A percentile compares a stretch with the other conserved stretches of the same genome.
Conservation (phyloP, 495 filamentous ascomycete genomes). For the Penicillium cataractarum region DNA sequence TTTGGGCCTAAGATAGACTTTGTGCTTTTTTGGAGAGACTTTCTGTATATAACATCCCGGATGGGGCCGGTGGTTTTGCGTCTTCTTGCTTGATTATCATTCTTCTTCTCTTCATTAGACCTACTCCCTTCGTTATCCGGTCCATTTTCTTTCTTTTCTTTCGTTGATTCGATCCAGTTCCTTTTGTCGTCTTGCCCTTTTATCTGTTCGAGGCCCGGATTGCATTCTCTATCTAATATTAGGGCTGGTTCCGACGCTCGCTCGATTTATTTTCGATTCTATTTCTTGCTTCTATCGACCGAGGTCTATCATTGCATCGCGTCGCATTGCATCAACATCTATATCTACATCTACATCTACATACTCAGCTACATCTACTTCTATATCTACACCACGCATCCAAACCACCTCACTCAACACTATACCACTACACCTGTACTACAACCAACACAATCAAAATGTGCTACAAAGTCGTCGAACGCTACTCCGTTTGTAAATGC, state of each 20-base stretch:
- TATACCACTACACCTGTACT: neutral
- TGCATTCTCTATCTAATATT: conserved; percentile 1
- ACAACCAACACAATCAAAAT: conserved; percentile 43
- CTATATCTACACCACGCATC: neutral
- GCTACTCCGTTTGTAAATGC: conserved; percentile 79
- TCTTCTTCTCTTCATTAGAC: conserved; percentile 1
- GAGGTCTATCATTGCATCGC: neutral
- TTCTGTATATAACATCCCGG: neutral
- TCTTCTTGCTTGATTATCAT: neutral
- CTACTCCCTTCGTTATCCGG: neutral
- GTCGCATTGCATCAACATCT: neutral
- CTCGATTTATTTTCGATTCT: neutral
- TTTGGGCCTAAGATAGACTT: no score
- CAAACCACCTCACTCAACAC: neutral
- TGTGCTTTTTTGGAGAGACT: neutral
- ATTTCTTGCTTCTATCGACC: neutral
- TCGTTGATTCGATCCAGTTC: neutral
- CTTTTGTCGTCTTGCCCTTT: neutral
- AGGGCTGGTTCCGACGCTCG: conserved; percentile 5
- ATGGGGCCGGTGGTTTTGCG: neutral
- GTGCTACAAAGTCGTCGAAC: conserved; percentile 75
- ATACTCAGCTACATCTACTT: neutral
- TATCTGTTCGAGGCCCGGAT: neutral
- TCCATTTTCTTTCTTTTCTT: neutral
- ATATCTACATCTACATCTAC: neutral